Evolutionary conservation across 306 rosid species (phyloP).

Genomic region (Cyclanthera cordifolia): DNA sequence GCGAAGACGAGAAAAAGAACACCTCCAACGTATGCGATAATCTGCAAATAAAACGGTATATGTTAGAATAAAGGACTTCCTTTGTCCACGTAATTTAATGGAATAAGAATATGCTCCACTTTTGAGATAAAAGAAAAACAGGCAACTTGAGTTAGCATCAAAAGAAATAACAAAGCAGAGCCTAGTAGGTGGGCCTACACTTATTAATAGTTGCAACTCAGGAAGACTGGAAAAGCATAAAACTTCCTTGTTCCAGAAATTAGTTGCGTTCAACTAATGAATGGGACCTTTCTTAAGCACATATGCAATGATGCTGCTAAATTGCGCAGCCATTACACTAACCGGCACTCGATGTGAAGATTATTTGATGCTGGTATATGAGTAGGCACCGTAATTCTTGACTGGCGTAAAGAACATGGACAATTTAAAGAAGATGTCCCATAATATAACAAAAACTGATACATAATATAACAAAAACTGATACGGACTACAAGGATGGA

Average conservation of each 20-base stretch:
- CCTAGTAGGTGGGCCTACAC: slow-evolving; percentile 5
- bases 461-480: background rate
- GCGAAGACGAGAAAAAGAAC: slow-evolving; percentile 90
- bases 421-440: too few relatives aligned
- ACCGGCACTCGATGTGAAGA: background rate
- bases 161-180: slow-evolving; percentile 10
- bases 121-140: background rate
- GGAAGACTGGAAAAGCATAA: background rate
- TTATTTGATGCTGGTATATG: background rate
- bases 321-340: background rate
- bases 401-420: background rate
- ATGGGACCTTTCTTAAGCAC: slow-evolving; percentile 11
- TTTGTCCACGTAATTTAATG: background rate
- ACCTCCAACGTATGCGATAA: slow-evolving; percentile 73
- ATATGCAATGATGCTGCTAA: background rate
- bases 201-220: slow-evolving; percentile 1
- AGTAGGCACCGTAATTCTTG: background rate
- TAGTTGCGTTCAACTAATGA: slow-evolving; percentile 12
- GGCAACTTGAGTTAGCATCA: slow-evolving; percentile 12
- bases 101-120: slow-evolving; percentile 9
- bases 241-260: slow-evolving; percentile 4
- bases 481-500: background rate
- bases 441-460: background rate
- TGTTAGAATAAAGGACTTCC: slow-evolving; percentile 7
- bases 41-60: slow-evolving; percentile 38